phyloP scores from a whole-genome alignment of 768 basidiomycete species.

The Leccinum disarticulatum region DNA sequence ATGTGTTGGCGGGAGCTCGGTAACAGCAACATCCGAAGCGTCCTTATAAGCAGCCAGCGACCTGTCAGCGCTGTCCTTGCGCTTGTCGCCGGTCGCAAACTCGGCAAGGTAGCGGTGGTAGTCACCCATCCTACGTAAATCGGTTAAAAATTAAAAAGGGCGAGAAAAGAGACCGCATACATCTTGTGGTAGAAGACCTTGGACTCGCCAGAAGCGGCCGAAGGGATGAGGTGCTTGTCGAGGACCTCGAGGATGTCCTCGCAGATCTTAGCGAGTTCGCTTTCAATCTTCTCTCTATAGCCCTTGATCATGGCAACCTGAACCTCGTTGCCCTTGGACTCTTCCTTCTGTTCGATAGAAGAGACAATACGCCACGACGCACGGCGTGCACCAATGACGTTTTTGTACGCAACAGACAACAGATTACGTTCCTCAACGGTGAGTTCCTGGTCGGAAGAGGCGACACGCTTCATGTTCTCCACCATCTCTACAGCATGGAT shows the following conservation, averaged over 20 bases:
- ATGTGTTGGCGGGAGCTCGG: conserved; percentile 93
- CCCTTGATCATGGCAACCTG: conserved; percentile 97
- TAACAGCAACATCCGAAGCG: conserved; percentile 94
- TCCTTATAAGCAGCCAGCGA: conserved; percentile 97
- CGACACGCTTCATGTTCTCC: conserved; percentile 99
- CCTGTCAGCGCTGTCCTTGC: conserved; percentile 96
- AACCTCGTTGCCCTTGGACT: conserved; percentile 95
- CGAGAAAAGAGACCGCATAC: conserved; percentile 43
- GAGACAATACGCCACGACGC: conserved; percentile 98
- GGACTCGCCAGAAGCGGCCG: conserved; percentile 93
- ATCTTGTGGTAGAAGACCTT: conserved; percentile 99
- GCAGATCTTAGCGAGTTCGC: conserved; percentile 96
- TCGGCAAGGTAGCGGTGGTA: conserved; percentile 99
- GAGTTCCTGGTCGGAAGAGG: conserved; percentile 96
- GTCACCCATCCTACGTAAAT: conserved; percentile 84
- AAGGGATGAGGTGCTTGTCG: conserved; percentile 96
- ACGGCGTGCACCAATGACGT: conserved; percentile 97
- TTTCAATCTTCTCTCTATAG: conserved; percentile 97
- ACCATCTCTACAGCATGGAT: conserved; percentile 75
- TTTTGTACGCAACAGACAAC: conserved; percentile 98
- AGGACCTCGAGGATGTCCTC: conserved; percentile 97
- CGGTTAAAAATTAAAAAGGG: conserved; percentile 11
- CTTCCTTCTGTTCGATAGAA: conserved; percentile 99
- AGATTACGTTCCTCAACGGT: conserved; percentile 99
- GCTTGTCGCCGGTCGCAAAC: conserved; percentile 97